phyloP scores from a whole-genome alignment of 768 basidiomycete genomes.

The Leccinum variicolor region DNA sequence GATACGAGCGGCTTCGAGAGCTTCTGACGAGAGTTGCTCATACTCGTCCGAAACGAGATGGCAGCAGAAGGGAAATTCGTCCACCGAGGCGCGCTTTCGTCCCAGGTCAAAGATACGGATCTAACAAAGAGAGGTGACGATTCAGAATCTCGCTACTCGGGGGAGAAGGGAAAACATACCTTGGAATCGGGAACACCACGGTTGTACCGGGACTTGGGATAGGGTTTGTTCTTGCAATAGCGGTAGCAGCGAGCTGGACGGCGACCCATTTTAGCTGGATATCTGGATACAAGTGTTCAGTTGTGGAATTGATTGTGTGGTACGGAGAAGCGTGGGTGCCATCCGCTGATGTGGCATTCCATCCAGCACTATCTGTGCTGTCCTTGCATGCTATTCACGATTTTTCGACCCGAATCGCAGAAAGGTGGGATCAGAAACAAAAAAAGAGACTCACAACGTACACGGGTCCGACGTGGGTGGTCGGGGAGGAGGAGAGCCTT shows the following conservation, averaged over 20 bases:
- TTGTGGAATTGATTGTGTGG: neutral
- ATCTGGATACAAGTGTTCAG: conserved; percentile 15
- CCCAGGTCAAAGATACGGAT: conserved; percentile 97
- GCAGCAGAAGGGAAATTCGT: conserved; percentile 97
- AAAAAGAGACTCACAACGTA: neutral
- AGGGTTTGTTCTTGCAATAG: conserved; percentile 99
- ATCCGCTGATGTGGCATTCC: neutral
- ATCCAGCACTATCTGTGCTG: neutral
- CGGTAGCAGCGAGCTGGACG: conserved; percentile 98
- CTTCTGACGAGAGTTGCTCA: conserved; percentile 93
- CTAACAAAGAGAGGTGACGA: conserved; percentile 36
- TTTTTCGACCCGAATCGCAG: neutral
- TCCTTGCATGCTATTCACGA: neutral
- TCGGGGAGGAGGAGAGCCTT: neutral
- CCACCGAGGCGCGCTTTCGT: conserved; percentile 92
- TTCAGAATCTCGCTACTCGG: neutral
- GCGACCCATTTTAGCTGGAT: conserved; percentile 70
- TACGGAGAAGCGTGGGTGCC: neutral
- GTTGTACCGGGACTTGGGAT: conserved; percentile 93
- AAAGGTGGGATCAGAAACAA: neutral
- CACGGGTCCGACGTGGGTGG: neutral
- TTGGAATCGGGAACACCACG: conserved; percentile 98
- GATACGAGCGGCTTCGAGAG: conserved; percentile 96
- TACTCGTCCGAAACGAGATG: conserved; percentile 98
- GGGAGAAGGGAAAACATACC: conserved; percentile 33